Percentiles rank a stretch among this genome's conserved stretches.
phyloP scores from a whole-genome alignment of 192 early-diverging fungal genomes.

The Haplosporangium gracile region DNA sequence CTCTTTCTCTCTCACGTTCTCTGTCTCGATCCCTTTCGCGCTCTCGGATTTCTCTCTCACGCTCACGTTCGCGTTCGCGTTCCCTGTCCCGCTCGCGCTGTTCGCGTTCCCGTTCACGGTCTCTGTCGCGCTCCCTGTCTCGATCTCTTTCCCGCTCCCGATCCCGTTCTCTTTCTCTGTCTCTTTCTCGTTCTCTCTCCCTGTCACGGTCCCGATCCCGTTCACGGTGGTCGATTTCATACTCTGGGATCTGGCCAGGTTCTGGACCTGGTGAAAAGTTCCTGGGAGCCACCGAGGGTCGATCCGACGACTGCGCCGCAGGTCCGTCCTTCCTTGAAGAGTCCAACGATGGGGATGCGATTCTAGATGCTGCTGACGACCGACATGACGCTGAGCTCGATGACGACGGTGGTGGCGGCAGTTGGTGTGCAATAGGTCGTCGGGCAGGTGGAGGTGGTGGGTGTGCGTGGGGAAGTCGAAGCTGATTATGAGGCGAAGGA shows the following conservation, averaged over 20 bases:
- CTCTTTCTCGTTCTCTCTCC: slow-evolving; percentile 29
- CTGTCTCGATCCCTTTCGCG: slow-evolving; percentile 31
- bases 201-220: slow-evolving; percentile 21
- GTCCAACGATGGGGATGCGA: slow-evolving; percentile 19
- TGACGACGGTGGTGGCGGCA: slow-evolving; percentile 36
- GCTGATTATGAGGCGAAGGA: slow-evolving; percentile 51
- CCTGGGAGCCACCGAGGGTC: neutral
- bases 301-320: neutral
- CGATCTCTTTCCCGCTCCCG: slow-evolving; percentile 24
- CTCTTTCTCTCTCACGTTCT: slow-evolving; percentile 34
- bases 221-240: slow-evolving; percentile 37
- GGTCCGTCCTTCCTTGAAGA: slow-evolving; percentile 8
- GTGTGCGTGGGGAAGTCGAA: slow-evolving; percentile 50
- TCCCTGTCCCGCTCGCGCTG: slow-evolving; percentile 40
- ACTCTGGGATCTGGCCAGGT: slow-evolving; percentile 53
- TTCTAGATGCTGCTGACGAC: slow-evolving; percentile 14
- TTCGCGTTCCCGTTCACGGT: slow-evolving; percentile 15
- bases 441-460: slow-evolving; percentile 51
- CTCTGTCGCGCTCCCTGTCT: slow-evolving; percentile 12
- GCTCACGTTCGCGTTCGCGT: slow-evolving; percentile 36
- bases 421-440: slow-evolving; percentile 41
- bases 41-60: slow-evolving; percentile 8
- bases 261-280: slow-evolving; percentile 34
- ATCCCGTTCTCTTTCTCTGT: slow-evolving; percentile 32
- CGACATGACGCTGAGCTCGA: neutral